Conservation (phyloP, 2,329 filamentous ascomycete species). For the Periglandula ipomoeae region DNA sequence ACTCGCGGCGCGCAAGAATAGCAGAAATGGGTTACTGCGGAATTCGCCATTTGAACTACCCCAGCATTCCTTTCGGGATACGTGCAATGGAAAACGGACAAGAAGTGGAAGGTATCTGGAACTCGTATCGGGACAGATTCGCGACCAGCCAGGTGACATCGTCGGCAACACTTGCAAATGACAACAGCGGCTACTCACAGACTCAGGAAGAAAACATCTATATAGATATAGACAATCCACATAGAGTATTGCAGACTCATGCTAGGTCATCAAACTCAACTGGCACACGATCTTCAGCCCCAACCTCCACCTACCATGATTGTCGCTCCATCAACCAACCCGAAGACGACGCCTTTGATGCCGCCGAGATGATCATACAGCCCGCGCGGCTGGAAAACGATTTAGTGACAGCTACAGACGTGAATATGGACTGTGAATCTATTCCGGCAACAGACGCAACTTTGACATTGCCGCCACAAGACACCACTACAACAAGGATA, state of each 20-base stretch:
- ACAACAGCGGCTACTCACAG: neutral
- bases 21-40: constrained; percentile 46
- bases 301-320: neutral
- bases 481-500: neutral
- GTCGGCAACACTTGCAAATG: constrained; percentile 15
- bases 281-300: neutral
- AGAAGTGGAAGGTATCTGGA: constrained; percentile 79
- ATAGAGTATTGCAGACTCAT: neutral
- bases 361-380: neutral
- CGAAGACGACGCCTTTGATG: no score
- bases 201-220: neutral
- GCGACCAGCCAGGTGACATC: constrained; percentile 15
- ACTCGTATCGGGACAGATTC: constrained; percentile 43
- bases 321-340: neutral
- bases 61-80: constrained; percentile 76
- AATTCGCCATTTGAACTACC: constrained; percentile 27
- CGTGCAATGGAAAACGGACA: constrained; percentile 76
- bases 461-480: neutral
- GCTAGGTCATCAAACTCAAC: constrained; percentile 1
- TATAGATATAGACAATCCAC: neutral
- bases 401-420: neutral
- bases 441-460: neutral
- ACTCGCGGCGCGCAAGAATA: constrained; percentile 49
- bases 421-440: neutral
- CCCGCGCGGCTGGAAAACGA: neutral